Evolutionary conservation across 768 basidiomycete species (phyloP).

Genomic region (Agaricus blazei): DNA sequence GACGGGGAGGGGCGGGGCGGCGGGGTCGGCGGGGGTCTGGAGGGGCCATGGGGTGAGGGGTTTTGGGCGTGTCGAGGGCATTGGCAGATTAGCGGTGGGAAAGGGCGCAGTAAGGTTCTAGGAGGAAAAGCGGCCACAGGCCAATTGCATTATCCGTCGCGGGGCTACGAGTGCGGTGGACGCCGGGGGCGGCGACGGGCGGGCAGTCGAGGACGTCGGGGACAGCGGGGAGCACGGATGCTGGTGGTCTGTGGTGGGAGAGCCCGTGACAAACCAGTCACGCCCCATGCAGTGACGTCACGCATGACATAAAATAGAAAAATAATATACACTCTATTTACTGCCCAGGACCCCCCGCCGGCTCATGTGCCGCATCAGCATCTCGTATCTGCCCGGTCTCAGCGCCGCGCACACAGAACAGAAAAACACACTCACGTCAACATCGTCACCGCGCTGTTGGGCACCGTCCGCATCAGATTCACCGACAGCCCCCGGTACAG

Average conservation of each 20-base stretch:
- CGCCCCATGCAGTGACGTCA: constrained; percentile 11
- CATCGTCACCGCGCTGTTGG: constrained; percentile 95
- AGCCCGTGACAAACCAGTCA: not conserved
- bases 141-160: constrained; percentile 10
- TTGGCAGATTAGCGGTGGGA: not conserved
- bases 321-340: constrained; percentile 3
- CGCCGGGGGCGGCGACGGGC: constrained; percentile 1
- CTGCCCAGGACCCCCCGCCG: constrained; percentile 21
- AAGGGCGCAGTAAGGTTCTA: constrained; percentile 1
- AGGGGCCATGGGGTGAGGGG: constrained; percentile 14
- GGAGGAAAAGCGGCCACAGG: constrained; percentile 7
- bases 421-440: constrained; percentile 57
- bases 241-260: constrained; percentile 9
- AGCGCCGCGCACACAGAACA: not conserved
- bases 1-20: constrained; percentile 6
- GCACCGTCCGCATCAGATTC: constrained; percentile 91
- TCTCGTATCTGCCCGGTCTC: constrained; percentile 35
- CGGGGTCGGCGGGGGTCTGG: constrained; percentile 9
- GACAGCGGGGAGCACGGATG: constrained; percentile 8
- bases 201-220: constrained; percentile 7
- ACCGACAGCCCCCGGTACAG: constrained; percentile 93
- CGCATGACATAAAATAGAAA: constrained; percentile 5
- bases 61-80: constrained; percentile 12
- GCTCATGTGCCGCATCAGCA: constrained; percentile 49
- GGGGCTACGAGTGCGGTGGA: not conserved